Base-by-base conservation (phyloP, 2,329 filamentous ascomycete genomes). In the Fusarium avenaceum region DNA sequence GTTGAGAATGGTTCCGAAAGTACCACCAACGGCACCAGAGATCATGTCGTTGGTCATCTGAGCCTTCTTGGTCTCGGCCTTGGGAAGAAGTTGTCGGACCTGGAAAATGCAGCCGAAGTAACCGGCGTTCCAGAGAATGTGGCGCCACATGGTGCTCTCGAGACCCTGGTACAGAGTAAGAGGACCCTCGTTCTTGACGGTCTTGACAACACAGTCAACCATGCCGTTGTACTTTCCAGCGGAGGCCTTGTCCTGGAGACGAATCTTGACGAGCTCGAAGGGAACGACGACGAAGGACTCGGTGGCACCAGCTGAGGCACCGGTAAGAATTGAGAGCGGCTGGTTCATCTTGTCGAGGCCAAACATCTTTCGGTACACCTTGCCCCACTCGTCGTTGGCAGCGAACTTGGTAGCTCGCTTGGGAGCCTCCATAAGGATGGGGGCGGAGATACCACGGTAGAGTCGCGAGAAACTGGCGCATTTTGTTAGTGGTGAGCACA, bases 21-120 rank as follows among this genome's bases (percentile, higher is more conserved):
- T 98, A 65, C 96, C 96, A 81, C 96, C 96, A 69, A 97, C 81
- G 43, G 91, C 86, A 78, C 96, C 96, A 20, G 94, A 94, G 57
- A 97, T 82, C 70, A 99, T 82, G 76, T 99, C 94, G 78, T 97
- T 97, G 61, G 87, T 82, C 81, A 97, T 92, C 82, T 97, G 90
- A 53, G 87, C 85, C 70, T 85, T 85, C 86, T 97, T 97, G 80
- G 88, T 91, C 57, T 91, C 88, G n/a, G 91, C 89, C 77, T 89
- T 86, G 65, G 96, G 96, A 46, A 99, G 82, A 71, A 97, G 84
- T 63, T 89, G 87, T 77, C 94, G 92, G 67, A 98, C 93, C 83
- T 99, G 96, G 89, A 96, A 97, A 79, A 99, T 99, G 82, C 94
- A 96, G 76, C 96, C 96, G 80, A 99, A 99, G 87, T 97, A 97